phyloP scores from a whole-genome alignment of 2,329 filamentous ascomycete species.

The Colletotrichum destructivum region DNA sequence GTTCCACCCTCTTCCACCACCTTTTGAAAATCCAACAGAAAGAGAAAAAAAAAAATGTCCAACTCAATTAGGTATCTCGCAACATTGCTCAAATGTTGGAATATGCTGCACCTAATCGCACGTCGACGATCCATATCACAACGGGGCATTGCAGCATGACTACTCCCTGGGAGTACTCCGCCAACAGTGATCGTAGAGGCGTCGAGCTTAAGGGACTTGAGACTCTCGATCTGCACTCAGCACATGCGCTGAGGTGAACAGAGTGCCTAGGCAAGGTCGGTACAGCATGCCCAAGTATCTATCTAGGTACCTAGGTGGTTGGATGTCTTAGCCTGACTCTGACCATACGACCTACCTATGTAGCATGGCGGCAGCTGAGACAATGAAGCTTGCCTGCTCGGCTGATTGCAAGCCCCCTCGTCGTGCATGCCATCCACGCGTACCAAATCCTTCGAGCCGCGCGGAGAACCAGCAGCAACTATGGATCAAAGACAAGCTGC shows the following conservation, averaged over 20 bases:
- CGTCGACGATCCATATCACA: constrained; percentile 15
- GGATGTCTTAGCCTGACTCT: neutral
- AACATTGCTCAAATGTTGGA: neutral
- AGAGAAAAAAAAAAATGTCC: neutral
- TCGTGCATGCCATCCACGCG: constrained; percentile 24
- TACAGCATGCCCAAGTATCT: too few relatives aligned
- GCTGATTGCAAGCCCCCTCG: constrained; percentile 21
- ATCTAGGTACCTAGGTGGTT: neutral
- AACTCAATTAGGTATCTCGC: neutral
- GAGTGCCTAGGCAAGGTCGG: too few relatives aligned
- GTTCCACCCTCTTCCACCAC: constrained; percentile 33
- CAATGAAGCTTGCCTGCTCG: constrained; percentile 16
- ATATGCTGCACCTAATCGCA: constrained; percentile 17
- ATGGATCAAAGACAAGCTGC: constrained; percentile 25
- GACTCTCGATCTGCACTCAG: neutral
- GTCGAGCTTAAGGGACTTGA: constrained; percentile 6
- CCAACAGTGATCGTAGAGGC: constrained; percentile 5
- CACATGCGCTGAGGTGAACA: too few relatives aligned
- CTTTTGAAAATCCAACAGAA: constrained; percentile 21
- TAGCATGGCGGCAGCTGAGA: neutral
- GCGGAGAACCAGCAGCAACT: constrained; percentile 10
- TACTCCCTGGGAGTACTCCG: neutral
- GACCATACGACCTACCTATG: neutral
- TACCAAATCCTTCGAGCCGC: constrained; percentile 10
- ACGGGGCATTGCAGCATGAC: constrained; percentile 5